Evolutionary conservation across 192 early-diverging fungal genomes (phyloP).

Genomic region (Entomortierella lignicola): DNA sequence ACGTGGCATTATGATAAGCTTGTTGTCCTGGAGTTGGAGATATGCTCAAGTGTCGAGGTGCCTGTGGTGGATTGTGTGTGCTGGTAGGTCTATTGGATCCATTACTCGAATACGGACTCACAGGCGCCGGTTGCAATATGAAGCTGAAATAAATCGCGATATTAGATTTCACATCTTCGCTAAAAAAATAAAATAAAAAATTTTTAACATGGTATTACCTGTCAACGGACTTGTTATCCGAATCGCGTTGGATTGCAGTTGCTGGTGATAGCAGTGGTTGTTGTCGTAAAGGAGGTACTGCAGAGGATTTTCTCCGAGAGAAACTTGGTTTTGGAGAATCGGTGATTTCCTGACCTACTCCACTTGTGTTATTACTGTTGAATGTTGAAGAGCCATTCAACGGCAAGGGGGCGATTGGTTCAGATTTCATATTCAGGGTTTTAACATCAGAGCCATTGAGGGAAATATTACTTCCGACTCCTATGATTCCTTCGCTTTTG

Average conservation of each 20-base stretch:
- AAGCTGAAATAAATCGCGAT: no score
- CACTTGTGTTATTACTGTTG: not conserved
- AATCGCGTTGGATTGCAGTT: not conserved
- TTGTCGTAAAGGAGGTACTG: not conserved
- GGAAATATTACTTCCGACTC: no score
- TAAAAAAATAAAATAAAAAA: no score
- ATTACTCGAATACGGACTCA: not conserved
- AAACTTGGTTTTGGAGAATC: not conserved
- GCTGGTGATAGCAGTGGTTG: not conserved
- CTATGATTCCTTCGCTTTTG: not conserved
- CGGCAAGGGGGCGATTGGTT: not conserved
- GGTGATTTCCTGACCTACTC: not conserved
- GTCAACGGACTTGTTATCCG: not conserved
- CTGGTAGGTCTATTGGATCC: not conserved
- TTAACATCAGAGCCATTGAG: no score
- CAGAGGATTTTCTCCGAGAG: not conserved
- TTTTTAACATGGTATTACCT: not conserved
- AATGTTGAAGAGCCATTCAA: no score
- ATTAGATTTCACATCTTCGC: not conserved
- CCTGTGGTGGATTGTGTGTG: conserved; percentile 8
- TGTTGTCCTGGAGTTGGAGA: not conserved
- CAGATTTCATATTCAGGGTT: no score
- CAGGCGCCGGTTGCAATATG: not conserved
- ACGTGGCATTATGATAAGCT: not conserved
- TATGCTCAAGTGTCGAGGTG: conserved; percentile 8